Conservation (phyloP, 1,139 yeast species). For the Sugiyamaella japonica region DNA sequence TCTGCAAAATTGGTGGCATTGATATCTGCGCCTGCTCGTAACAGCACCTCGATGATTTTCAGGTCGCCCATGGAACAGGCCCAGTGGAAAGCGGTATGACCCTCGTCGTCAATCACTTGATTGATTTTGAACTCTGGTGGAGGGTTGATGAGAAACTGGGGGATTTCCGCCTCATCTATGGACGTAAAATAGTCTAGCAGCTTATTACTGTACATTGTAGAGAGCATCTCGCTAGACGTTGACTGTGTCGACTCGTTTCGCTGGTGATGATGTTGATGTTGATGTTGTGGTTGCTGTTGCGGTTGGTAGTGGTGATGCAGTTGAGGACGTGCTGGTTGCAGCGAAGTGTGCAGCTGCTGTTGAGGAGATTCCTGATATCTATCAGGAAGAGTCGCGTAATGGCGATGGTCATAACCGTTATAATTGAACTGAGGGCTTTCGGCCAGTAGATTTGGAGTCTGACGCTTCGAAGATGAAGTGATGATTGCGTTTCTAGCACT, state of each 20-base stretch:
- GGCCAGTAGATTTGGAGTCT: constrained; percentile 12
- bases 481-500: constrained; percentile 12
- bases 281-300: not conserved
- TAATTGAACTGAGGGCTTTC: constrained; percentile 6
- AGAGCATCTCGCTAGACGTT: constrained; percentile 37
- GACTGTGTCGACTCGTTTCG: constrained; percentile 20
- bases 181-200: constrained; percentile 56
- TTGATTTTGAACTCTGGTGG: constrained; percentile 82
- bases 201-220: constrained; percentile 46
- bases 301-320: not conserved
- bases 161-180: constrained; percentile 54
- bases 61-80: constrained; percentile 89
- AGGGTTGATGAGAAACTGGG: constrained; percentile 68
- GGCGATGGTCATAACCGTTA: constrained; percentile 8
- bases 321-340: not conserved
- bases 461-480: constrained; percentile 1
- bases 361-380: constrained; percentile 8
- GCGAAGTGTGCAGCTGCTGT: not conserved
- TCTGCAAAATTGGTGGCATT: constrained; percentile 73
- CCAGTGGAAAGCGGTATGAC: constrained; percentile 96
- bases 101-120: constrained; percentile 90
- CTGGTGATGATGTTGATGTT: constrained; percentile 8
- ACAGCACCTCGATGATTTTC: constrained; percentile 65
- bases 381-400: not conserved
- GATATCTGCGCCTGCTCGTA: constrained; percentile 75